A percentile compares a stretch with the other conserved stretches of the same genome.
Conservation (phyloP, 2,329 filamentous ascomycete genomes). For the Fusarium cyanostomum region DNA sequence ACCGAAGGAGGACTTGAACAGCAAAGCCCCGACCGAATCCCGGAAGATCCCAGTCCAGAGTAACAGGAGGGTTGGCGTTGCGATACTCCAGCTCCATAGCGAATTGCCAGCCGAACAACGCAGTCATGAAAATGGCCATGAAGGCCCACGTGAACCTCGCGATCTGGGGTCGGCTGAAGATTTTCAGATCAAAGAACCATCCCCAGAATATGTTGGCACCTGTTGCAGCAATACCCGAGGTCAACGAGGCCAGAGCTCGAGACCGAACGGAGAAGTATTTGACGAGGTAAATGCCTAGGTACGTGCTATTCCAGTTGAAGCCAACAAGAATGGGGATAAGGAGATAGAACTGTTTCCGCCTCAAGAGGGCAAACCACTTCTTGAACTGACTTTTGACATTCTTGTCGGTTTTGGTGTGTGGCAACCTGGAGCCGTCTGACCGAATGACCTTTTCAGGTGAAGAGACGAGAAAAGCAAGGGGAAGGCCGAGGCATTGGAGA, state of each 20-base stretch:
- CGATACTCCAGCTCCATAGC: constrained; percentile 58
- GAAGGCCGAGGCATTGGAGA: constrained; percentile 39
- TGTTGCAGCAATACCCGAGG: constrained; percentile 56
- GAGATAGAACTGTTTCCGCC: constrained; percentile 56
- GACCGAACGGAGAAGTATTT: constrained; percentile 62
- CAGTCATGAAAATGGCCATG: constrained; percentile 54
- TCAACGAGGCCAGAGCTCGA: constrained; percentile 56
- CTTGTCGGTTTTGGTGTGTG: constrained; percentile 22
- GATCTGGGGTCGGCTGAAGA: constrained; percentile 52
- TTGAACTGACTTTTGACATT: constrained; percentile 23
- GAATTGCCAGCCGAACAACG: constrained; percentile 58
- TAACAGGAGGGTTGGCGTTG: constrained; percentile 48
- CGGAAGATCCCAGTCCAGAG: constrained; percentile 56
- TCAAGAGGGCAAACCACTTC: constrained; percentile 49
- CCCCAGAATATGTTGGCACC: constrained; percentile 59
- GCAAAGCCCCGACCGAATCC: constrained; percentile 59
- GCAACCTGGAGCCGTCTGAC: constrained; percentile 29
- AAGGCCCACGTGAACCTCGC: constrained; percentile 55
- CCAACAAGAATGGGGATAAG: constrained; percentile 60
- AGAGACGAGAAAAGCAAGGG: constrained; percentile 34
- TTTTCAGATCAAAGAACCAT: constrained; percentile 58
- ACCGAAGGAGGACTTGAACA: constrained; percentile 58
- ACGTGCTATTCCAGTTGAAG: constrained; percentile 61
- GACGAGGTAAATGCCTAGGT: constrained; percentile 62
- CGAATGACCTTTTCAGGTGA: constrained; percentile 39